These are phyloP conservation scores for Hemileccinum rubropunctum DNA, from an alignment of 768 basidiomycete genomes.

Conservation along the genomic window DNA sequence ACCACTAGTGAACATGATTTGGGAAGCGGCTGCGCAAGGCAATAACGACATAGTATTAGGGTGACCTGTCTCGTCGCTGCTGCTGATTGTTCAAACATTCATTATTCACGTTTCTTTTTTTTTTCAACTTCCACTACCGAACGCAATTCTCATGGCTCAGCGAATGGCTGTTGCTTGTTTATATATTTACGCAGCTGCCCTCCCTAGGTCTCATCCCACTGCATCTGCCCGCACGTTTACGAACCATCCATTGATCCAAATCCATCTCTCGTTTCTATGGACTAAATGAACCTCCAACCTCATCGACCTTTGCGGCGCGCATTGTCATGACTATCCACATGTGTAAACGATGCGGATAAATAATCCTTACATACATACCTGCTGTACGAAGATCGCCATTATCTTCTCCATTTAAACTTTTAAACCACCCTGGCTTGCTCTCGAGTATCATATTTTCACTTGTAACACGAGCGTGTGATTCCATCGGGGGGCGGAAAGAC, in stretches of 20 bases:
- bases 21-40: constrained; percentile 28
- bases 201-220: constrained; percentile 1
- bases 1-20: constrained; percentile 24
- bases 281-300: not conserved
- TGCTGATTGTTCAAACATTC: constrained; percentile 6
- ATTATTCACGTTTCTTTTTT: not conserved
- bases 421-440: constrained; percentile 10
- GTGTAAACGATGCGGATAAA: constrained; percentile 13
- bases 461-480: constrained; percentile 10
- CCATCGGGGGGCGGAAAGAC: too few species aligned
- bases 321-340: constrained; percentile 16
- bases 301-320: not conserved
- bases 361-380: constrained; percentile 19
- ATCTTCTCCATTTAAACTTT: not conserved
- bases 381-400: constrained; percentile 11
- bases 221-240: constrained; percentile 4
- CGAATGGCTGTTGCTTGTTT: not conserved
- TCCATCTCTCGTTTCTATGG: not conserved
- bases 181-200: constrained; percentile 1
- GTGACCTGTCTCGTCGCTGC: constrained; percentile 10
- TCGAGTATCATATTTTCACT: not conserved
- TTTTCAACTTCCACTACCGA: not conserved
- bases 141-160: not conserved
- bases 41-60: constrained; percentile 32
- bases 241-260: constrained; percentile 1